Percentiles rank a stretch among this genome's conserved stretches.
phyloP scores from a whole-genome alignment of 1,284 basidiomycete genomes.

The Ganoderma lingzhi region DNA sequence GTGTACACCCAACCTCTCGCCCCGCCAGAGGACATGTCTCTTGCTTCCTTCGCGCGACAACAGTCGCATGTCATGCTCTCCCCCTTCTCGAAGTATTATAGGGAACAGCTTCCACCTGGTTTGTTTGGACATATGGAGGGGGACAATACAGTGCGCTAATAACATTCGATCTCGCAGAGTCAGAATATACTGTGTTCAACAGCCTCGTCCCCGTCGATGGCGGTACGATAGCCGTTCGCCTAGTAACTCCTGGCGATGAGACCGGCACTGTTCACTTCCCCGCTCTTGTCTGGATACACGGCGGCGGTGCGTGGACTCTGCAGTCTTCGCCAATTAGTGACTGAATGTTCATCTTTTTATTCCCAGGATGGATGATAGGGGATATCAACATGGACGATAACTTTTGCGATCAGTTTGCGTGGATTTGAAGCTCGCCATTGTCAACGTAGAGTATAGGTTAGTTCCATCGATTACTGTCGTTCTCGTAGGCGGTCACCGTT shows the following conservation, averaged over 20 bases:
- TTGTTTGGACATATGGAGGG: not conserved
- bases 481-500: too few species aligned
- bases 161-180: not conserved
- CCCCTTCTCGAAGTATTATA: not conserved
- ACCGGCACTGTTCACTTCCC: not conserved
- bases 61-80: not conserved
- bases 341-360: not conserved
- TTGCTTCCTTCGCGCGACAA: not conserved
- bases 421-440: conserved; percentile 30
- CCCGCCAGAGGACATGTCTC: not conserved
- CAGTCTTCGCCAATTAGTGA: too few species aligned
- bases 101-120: not conserved
- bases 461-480: not conserved
- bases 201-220: not conserved
- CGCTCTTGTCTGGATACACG: conserved; percentile 1
- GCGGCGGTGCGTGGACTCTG: not conserved
- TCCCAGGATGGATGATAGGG: conserved; percentile 26
- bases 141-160: not conserved
- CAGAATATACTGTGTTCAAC: not conserved
- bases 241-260: not conserved
- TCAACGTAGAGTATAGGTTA: conserved; percentile 36
- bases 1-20: not conserved
- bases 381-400: conserved; percentile 31
- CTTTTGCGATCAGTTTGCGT: conserved; percentile 30
- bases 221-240: not conserved